phyloP scores from a whole-genome alignment of 257 asterid genomes.

The Agastache rugosa region DNA sequence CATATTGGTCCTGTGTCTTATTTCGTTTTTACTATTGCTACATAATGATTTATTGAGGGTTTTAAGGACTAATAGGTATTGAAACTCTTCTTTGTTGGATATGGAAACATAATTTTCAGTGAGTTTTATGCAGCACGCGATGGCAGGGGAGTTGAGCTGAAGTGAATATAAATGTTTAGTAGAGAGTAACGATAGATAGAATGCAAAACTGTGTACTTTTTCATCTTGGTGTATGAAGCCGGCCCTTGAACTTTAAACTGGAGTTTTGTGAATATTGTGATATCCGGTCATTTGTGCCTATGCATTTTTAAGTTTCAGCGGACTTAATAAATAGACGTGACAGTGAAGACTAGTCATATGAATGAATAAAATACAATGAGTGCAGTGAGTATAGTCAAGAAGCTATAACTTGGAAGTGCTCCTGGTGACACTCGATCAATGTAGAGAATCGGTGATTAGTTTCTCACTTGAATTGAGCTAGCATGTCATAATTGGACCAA shows the following conservation, averaged over 20 bases:
- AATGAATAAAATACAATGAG: background rate
- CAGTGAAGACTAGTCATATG: background rate
- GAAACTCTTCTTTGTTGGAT: slow-evolving; percentile 16
- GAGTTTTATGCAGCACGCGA: background rate
- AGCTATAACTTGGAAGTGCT: background rate
- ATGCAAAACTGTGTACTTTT: background rate
- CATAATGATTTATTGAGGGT: background rate
- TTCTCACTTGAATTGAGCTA: background rate
- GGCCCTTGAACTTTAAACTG: background rate
- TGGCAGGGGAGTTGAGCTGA: background rate
- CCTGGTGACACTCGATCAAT: background rate
- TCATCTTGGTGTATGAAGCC: background rate
- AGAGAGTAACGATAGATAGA: background rate
- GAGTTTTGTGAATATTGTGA: background rate
- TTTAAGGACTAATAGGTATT: slow-evolving; percentile 6
- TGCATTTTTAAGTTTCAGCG: background rate
- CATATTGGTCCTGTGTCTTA: background rate
- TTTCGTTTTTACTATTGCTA: slow-evolving; percentile 1
- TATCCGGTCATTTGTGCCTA: background rate
- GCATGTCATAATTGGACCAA: background rate
- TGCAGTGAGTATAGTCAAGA: background rate
- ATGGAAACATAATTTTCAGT: background rate
- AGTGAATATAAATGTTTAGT: slow-evolving; percentile 12
- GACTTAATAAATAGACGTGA: background rate
- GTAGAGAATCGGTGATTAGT: background rate